A percentile compares a stretch with the other conserved stretches of the same genome.
phyloP scores from a whole-genome alignment of 2,329 filamentous ascomycete species.

The Pyricularia sp. region DNA sequence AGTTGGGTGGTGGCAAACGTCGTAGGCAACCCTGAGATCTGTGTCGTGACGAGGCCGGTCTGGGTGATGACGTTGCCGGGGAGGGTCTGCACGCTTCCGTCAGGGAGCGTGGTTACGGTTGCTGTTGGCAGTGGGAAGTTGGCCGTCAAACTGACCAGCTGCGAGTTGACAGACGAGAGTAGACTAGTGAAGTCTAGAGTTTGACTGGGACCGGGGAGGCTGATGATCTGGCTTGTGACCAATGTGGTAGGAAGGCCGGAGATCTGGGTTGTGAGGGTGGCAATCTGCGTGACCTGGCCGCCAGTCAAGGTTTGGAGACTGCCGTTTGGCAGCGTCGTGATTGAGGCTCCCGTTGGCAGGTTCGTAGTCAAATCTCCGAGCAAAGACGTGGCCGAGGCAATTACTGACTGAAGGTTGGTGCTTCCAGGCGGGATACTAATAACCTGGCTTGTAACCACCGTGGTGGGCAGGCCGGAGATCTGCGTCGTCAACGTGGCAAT shows the following conservation, averaged over 20 bases:
- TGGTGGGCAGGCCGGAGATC: not conserved
- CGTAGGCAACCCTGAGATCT: not conserved
- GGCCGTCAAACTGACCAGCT: not conserved
- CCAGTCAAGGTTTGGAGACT: not conserved
- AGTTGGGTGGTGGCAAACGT: not conserved
- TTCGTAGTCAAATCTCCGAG: not conserved
- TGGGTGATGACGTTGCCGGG: not conserved
- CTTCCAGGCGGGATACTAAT: not conserved
- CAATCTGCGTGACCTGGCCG: not conserved
- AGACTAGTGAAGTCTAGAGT: not conserved
- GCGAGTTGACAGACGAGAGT: not conserved
- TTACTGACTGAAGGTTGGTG: not conserved
- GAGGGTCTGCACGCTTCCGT: not conserved
- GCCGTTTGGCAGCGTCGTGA: not conserved
- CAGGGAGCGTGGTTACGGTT: not conserved
- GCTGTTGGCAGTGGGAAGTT: not conserved
- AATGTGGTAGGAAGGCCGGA: not conserved
- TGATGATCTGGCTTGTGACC: not conserved
- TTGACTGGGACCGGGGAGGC: not conserved
- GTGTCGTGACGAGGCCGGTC: not conserved
- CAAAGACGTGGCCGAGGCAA: not conserved
- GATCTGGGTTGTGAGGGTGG: not conserved
- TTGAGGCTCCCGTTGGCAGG: not conserved
- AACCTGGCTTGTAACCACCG: not conserved
- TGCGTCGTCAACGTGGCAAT: not conserved